These are phyloP conservation scores for Dichotomopilus funicola DNA, from an alignment of 2,329 filamentous ascomycete genomes.

Conservation along the genomic window DNA sequence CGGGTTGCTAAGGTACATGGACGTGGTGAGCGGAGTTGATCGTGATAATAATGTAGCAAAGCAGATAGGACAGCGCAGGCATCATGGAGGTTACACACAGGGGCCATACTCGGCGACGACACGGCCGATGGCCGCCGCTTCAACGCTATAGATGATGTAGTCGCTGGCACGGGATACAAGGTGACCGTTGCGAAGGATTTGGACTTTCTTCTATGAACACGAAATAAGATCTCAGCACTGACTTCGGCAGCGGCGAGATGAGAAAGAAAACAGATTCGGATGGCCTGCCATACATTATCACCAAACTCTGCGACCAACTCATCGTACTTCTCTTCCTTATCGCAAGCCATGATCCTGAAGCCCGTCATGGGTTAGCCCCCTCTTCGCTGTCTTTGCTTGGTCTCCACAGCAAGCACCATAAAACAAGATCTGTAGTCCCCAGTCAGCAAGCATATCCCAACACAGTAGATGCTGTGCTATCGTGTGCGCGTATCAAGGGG, in stretches of 20 bases:
- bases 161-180: constrained; percentile 93
- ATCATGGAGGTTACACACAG: constrained; percentile 54
- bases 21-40: constrained; percentile 21
- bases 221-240: constrained; percentile 43
- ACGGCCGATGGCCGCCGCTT: constrained; percentile 80
- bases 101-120: constrained; percentile 87
- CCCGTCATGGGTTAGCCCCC: constrained; percentile 15
- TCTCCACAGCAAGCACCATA: not conserved
- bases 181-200: constrained; percentile 90
- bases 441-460: constrained; percentile 16
- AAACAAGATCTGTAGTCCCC: constrained; percentile 8
- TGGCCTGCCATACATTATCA: constrained; percentile 62
- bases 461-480: constrained; percentile 19
- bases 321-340: constrained; percentile 83
- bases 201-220: constrained; percentile 64
- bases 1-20: constrained; percentile 67
- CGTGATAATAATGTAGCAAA: not conserved
- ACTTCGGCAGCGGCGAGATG: constrained; percentile 26
- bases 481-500: constrained; percentile 6
- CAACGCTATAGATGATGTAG: constrained; percentile 98
- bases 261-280: constrained; percentile 20
- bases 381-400: constrained; percentile 2
- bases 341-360: constrained; percentile 86
- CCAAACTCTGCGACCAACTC: constrained; percentile 73
- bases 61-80: constrained; percentile 7